Base-by-base conservation (phyloP, 352 stramenopile genomes). In the Globisporangium mamillatum region DNA sequence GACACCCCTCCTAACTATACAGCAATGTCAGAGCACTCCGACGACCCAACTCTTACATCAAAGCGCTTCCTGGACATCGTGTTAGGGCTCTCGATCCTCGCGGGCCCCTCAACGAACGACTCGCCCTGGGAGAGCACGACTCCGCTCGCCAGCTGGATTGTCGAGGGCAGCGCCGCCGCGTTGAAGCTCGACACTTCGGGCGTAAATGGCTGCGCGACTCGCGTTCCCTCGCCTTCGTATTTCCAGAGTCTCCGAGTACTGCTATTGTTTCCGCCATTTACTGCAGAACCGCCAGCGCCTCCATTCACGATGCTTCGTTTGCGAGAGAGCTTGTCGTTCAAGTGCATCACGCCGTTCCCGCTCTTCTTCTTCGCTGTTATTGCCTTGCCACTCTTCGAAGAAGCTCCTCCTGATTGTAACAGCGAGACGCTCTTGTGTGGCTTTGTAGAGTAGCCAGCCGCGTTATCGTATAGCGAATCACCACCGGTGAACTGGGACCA, bases 21-120 rank as follows among this genome's bases (percentile, higher is more conserved):
- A 38, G 32, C 32, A 38, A 38, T 38, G 32, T 38, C 32, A 12
- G 32, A 38, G 32, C 8, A 12, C 32, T 12, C 32, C 32, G 3
- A 38, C 32, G 0, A 12, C 32, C 32, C 32, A 38, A 38, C 0
- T 38, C 75, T 24, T 69, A 91, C 81, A 70, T 86, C 81, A 62
- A 91, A 91, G 24, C 79, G 78, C 61, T 88, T 91, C n/a, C 73
- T 72, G 27, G 83, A 91, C 83, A 91, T 91, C 2, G 74, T 89
- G 34, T 71, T 73, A 5, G 74, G 36, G 22, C 69, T 75, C 18
- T 88, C 79, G 0, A 77, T 62, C 25, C 70, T 77, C 20, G 81
- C 70, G 0, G 83, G 79, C 0, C 83, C 83, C 63, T 85, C 75
- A 0, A 81, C 22, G 2, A 79, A 60, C 2, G 66, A 63, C 9